A percentile compares a stretch with the other conserved stretches of the same genome.
Evolutionary conservation across 1,284 basidiomycete species (phyloP).

Genomic region (Stygiomarasmius scandens): DNA sequence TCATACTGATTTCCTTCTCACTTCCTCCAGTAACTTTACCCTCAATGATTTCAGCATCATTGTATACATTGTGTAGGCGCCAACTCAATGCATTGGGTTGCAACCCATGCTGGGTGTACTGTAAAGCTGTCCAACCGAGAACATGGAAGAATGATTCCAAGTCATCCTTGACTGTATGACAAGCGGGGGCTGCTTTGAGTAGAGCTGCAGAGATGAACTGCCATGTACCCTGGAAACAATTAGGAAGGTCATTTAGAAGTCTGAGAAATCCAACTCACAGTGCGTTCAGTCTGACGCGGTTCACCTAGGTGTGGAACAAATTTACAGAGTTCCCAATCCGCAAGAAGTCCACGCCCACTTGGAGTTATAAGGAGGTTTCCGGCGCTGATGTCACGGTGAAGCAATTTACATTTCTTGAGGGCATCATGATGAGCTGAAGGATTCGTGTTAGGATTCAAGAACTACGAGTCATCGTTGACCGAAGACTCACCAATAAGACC

Average conservation of each 20-base stretch:
- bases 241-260: not conserved
- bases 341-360: not conserved
- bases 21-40: not conserved
- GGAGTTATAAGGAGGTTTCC: slow-evolving; percentile 5
- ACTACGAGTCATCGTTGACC: not conserved
- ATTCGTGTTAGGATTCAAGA: not conserved
- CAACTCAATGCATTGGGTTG: not conserved
- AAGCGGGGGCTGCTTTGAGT: not conserved
- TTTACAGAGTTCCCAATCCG: slow-evolving; percentile 10
- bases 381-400: slow-evolving; percentile 7
- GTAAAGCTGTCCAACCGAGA: not conserved
- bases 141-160: not conserved
- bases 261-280: not conserved
- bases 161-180: not conserved
- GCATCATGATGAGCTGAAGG: slow-evolving; percentile 7
- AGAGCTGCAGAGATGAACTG: slow-evolving; percentile 3
- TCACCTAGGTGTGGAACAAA: not conserved
- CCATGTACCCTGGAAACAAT: slow-evolving; percentile 7
- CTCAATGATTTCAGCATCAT: not conserved
- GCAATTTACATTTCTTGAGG: not conserved
- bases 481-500: slow-evolving; percentile 2
- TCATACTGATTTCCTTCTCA: not conserved
- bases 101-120: not conserved
- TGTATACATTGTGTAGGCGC: not conserved
- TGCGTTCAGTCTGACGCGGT: not conserved